Conservation (phyloP, 768 basidiomycete genomes). For the Rhodosporidiobolus sp. region DNA sequence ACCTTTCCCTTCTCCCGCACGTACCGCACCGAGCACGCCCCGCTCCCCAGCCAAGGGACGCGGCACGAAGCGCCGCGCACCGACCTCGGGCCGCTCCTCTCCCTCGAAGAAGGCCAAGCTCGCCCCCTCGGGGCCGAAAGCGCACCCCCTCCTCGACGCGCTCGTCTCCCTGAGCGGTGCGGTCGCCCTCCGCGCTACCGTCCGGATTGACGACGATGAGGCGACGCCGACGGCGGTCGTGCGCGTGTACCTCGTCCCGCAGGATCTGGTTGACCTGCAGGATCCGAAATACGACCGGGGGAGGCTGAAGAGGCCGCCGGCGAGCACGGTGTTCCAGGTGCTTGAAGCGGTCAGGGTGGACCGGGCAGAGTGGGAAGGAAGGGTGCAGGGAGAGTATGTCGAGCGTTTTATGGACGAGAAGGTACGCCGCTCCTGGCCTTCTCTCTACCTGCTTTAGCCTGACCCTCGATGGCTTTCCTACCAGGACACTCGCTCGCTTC, state of each 20-base stretch:
- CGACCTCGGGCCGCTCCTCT: background rate
- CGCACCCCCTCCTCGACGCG: constrained; percentile 1
- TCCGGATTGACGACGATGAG: background rate
- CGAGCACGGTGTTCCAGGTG: background rate
- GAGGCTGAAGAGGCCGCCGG: background rate
- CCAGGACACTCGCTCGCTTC: constrained; percentile 27
- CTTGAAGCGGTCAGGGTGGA: background rate
- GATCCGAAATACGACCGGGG: no score
- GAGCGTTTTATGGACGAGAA: constrained; percentile 8
- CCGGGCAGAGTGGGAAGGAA: constrained; percentile 11
- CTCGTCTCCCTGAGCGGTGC: constrained; percentile 2
- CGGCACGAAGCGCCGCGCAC: background rate
- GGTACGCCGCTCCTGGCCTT: background rate
- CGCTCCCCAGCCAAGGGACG: background rate
- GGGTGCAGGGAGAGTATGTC: background rate
- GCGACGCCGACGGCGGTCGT: background rate
- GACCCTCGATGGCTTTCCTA: background rate
- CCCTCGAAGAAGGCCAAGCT: constrained; percentile 13
- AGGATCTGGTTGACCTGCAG: constrained; percentile 12
- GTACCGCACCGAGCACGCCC: background rate
- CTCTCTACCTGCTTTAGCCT: no score
- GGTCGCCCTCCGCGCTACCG: background rate
- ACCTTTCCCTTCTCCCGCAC: no score
- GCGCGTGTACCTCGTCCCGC: constrained; percentile 31
- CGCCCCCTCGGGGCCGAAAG: no score